Conservation (phyloP, 805 yeast genomes). For the Saccharomycopsis microspora region DNA sequence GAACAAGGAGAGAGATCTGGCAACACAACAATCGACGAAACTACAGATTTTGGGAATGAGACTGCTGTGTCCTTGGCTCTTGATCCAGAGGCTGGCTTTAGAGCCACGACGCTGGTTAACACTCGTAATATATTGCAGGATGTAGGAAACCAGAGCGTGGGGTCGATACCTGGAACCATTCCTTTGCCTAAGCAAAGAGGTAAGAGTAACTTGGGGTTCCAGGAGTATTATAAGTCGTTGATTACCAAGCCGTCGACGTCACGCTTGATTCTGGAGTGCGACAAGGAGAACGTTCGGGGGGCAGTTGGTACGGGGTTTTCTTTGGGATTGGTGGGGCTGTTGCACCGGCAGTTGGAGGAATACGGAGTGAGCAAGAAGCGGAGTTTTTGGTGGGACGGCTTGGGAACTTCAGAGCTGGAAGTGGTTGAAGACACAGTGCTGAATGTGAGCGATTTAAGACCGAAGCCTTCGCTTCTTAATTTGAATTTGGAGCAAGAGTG, state of each 20-base stretch:
- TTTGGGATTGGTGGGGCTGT: slow-evolving; percentile 21
- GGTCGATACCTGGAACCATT: neutral
- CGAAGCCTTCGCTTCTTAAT: slow-evolving; percentile 1
- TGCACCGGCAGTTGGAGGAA: slow-evolving; percentile 22
- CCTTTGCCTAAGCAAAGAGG: neutral
- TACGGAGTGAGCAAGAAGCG: neutral
- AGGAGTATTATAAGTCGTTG: slow-evolving; percentile 12
- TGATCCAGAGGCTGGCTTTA: slow-evolving; percentile 13
- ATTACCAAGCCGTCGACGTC: slow-evolving; percentile 5
- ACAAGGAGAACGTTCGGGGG: neutral
- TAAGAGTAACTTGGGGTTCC: slow-evolving; percentile 5
- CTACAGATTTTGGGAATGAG: slow-evolving; percentile 13
- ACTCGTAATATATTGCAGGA: slow-evolving; percentile 5
- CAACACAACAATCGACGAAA: slow-evolving; percentile 8
- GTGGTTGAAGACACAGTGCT: neutral
- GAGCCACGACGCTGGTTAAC: neutral
- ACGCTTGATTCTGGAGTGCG: slow-evolving; percentile 5
- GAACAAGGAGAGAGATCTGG: slow-evolving; percentile 3
- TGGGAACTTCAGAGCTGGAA: neutral
- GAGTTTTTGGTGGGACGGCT: too few relatives aligned
- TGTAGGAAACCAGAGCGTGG: neutral
- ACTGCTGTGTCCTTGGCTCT: slow-evolving; percentile 11
- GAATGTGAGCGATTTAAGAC: neutral
- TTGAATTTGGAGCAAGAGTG: slow-evolving; percentile 11
- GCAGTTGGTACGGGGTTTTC: slow-evolving; percentile 20